Percentiles rank a stretch among this genome's conserved stretches.
Conservation (phyloP, 1,284 basidiomycete genomes). For the Puccinia polysora region DNA sequence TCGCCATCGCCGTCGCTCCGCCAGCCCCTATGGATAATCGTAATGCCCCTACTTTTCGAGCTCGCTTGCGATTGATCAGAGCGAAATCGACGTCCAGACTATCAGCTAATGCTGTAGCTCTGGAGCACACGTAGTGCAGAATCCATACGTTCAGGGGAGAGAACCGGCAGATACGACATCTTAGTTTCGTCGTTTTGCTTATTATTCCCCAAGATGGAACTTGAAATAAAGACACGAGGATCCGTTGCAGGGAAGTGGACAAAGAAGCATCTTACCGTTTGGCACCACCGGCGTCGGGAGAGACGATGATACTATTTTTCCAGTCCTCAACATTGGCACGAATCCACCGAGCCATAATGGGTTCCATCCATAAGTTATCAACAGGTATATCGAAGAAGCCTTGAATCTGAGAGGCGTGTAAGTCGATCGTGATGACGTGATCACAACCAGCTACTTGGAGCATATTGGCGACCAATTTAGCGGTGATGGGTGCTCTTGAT, state of each 20-base stretch:
- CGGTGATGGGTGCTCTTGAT: conserved; percentile 91
- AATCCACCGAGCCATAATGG: conserved; percentile 59
- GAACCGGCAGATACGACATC: too few species aligned
- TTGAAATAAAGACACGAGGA: conserved; percentile 13
- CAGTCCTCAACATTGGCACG: conserved; percentile 80
- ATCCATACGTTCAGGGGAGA: too few species aligned
- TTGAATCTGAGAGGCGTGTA: conserved; percentile 97
- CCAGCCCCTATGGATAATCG: conserved; percentile 16
- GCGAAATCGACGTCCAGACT: conserved; percentile 94
- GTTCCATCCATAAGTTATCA: conserved; percentile 73
- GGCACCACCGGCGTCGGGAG: conserved; percentile 94
- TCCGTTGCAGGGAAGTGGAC: conserved; percentile 50
- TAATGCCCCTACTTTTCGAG: conserved; percentile 50
- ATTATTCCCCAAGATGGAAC: not conserved
- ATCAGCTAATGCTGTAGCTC: conserved; percentile 90
- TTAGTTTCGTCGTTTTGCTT: conserved; percentile 17
- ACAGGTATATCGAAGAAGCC: conserved; percentile 99
- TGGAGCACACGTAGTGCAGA: too few species aligned
- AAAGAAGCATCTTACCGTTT: conserved; percentile 64
- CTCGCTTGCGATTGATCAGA: conserved; percentile 80
- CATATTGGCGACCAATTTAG: conserved; percentile 97
- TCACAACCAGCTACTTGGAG: conserved; percentile 92
- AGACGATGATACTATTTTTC: conserved; percentile 86
- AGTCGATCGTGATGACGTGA: conserved; percentile 98
- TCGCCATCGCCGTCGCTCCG: conserved; percentile 8